Conservation (phyloP, 441 rosid species). For the Euphorbia corollata region DNA sequence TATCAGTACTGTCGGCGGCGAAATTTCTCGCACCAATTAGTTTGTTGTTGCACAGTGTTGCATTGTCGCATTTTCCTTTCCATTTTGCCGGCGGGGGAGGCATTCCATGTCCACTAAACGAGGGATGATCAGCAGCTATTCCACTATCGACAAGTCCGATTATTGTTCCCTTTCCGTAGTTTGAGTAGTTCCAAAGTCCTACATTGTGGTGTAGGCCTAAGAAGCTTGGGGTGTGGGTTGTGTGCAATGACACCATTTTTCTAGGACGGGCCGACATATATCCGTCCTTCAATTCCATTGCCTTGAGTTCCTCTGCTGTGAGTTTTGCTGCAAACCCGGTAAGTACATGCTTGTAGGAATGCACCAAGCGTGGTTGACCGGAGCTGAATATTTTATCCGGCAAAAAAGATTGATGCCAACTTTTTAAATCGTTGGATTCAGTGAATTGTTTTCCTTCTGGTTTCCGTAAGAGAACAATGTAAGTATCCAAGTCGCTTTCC, state of each 20-base stretch:
- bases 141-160: slow-evolving; percentile 43
- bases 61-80: background rate
- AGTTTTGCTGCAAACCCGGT: slow-evolving; percentile 48
- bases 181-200: slow-evolving; percentile 33
- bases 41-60: background rate
- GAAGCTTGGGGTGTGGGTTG: slow-evolving; percentile 42
- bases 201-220: slow-evolving; percentile 33
- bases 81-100: background rate
- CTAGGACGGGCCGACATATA: slow-evolving; percentile 30
- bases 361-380: slow-evolving; percentile 23
- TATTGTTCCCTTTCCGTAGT: slow-evolving; percentile 40
- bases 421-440: slow-evolving; percentile 16
- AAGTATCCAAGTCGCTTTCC: slow-evolving; percentile 20
- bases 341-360: slow-evolving; percentile 29
- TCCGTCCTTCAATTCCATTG: slow-evolving; percentile 36
- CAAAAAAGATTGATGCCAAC: slow-evolving; percentile 39
- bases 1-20: background rate
- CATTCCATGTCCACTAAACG: background rate
- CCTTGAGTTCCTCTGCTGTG: slow-evolving; percentile 33
- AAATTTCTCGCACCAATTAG: background rate
- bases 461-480: slow-evolving; percentile 36
- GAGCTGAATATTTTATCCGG: slow-evolving; percentile 21
- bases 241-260: slow-evolving; percentile 25
- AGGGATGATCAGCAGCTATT: background rate
- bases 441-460: slow-evolving; percentile 19